Conservation (phyloP, 345 rosid species). For the Aquilaria sinensis region DNA sequence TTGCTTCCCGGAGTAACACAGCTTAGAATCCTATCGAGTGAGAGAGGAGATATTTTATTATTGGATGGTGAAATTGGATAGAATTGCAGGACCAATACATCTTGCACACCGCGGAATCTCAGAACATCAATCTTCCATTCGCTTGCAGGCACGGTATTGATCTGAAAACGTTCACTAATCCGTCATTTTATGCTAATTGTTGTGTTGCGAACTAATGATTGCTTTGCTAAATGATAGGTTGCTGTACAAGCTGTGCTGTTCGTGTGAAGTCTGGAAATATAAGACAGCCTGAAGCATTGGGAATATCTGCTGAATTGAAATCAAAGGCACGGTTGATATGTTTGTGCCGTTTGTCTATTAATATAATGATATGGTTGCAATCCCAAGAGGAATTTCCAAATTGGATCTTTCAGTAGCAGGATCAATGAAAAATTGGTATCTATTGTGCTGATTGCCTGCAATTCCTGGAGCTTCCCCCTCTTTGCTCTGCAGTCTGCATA, state of each 20-base stretch:
- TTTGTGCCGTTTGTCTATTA: neutral
- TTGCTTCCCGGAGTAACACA: conserved; percentile 12
- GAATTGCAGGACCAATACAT: conserved; percentile 89
- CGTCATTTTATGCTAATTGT: neutral
- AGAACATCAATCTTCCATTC: conserved; percentile 78
- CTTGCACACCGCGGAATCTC: conserved; percentile 86
- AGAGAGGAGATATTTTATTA: neutral
- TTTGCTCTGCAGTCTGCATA: no score
- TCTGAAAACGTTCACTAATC: conserved; percentile 11
- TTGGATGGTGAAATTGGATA: conserved; percentile 6
- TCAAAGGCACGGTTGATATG: conserved; percentile 46
- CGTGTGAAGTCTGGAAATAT: conserved; percentile 82
- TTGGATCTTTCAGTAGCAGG: no score
- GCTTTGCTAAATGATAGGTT: conserved; percentile 45
- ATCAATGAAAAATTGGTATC: no score
- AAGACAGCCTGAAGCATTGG: conserved; percentile 92
- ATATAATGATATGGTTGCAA: neutral
- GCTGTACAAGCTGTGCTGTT: conserved; percentile 97
- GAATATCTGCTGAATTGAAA: conserved; percentile 88
- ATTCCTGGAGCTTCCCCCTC: no score
- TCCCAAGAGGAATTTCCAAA: neutral
- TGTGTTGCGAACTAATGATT: conserved; percentile 4
- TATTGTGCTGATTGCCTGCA: no score
- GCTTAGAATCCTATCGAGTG: neutral
- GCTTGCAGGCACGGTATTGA: conserved; percentile 97